Evolutionary conservation across 2,329 filamentous ascomycete species (phyloP), one percentile per base, ranked within the genome.

Genomic region (Huntiella omanensis): DNA sequence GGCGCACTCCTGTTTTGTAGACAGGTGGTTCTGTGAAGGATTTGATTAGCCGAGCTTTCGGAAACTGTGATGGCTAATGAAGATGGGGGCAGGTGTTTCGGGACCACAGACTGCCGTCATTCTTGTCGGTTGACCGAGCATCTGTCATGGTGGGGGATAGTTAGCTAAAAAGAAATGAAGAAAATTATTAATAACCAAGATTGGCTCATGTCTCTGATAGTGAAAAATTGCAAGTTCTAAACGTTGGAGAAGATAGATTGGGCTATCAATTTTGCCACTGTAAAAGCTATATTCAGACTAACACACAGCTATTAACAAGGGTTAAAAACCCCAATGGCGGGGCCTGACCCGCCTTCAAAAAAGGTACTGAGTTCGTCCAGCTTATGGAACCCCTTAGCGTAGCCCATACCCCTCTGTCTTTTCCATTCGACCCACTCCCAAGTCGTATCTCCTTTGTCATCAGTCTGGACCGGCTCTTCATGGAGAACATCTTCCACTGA

Each of bases 371-470:
- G 56, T 2, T 62, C 66, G 43, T 80, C 75, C 37, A 80, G 58
- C 19, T 67, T 67, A 2, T 68, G 68, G 54, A 79, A 75, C 51
- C 75, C 67, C 50, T 61, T 57, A 0, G 71, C 74, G 51, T 68
- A 64, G 53, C 67, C 62, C 60, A 76, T 64, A 2, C 75, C 75
- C 54, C 64, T 66, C 38, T 67, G 61, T 43, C 75, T 65, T 56
- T 71, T 63, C 40, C 61, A 62, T 59, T 78, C 75, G 3, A 75
- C 63, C 75, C 75, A 80, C 52, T 75, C 68, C 73, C 73, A 77
- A 43, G 62, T 62, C 3, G 55, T 60, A 2, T 60, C 58, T 4
- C 54, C 51, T 28, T 28, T 7, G 17, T 58, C 53, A 15, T 28
- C 8, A 13, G 19, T 15, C 32, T 34, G 36, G n/a, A 33, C n/a